These are phyloP conservation scores for Albatrellus ellisii DNA, from an alignment of 768 basidiomycete genomes.

Conservation along the genomic window DNA sequence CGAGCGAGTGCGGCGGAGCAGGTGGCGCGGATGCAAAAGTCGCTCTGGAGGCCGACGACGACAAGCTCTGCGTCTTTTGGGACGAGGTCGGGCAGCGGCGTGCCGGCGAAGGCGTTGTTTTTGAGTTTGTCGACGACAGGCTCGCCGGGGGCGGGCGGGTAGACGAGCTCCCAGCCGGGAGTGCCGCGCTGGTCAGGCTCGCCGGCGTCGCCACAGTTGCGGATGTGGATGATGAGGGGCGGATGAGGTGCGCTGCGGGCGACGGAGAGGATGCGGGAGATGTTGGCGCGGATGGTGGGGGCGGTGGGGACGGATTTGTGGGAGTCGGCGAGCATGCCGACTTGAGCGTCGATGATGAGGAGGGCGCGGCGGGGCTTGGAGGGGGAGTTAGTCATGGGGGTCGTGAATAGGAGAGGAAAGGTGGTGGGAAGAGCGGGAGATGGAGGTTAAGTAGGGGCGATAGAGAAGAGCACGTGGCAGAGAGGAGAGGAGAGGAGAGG, in stretches of 20 bases:
- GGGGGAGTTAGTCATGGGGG: too few relatives aligned
- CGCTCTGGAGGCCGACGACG: conserved; percentile 55
- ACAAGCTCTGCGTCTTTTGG: conserved; percentile 45
- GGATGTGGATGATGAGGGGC: conserved; percentile 46
- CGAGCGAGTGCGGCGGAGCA: conserved; percentile 46
- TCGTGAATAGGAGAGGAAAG: too few relatives aligned
- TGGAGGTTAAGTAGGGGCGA: too few relatives aligned
- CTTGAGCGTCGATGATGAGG: conserved; percentile 47
- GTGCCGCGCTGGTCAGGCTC: conserved; percentile 46
- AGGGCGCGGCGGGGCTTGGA: conserved; percentile 32
- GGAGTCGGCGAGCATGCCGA: conserved; percentile 33
- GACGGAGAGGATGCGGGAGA: conserved; percentile 24
- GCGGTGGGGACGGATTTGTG: conserved; percentile 38
- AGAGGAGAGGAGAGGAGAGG: too few relatives aligned
- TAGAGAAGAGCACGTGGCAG: too few relatives aligned
- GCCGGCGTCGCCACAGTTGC: conserved; percentile 47
- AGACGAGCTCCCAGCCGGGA: conserved; percentile 49
- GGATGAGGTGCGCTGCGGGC: conserved; percentile 32
- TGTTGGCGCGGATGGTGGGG: conserved; percentile 29
- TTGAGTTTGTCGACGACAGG: conserved; percentile 50
- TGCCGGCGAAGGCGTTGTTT: conserved; percentile 36
- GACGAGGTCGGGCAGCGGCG: conserved; percentile 35
- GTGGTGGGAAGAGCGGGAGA: too few relatives aligned
- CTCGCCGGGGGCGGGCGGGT: conserved; percentile 37
- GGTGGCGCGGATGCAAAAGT: conserved; percentile 41